A percentile compares a stretch with the other conserved stretches of the same genome.
These are phyloP conservation scores for Apodospora peruviana DNA, from an alignment of 495 filamentous ascomycete species.

Conservation along the genomic window DNA sequence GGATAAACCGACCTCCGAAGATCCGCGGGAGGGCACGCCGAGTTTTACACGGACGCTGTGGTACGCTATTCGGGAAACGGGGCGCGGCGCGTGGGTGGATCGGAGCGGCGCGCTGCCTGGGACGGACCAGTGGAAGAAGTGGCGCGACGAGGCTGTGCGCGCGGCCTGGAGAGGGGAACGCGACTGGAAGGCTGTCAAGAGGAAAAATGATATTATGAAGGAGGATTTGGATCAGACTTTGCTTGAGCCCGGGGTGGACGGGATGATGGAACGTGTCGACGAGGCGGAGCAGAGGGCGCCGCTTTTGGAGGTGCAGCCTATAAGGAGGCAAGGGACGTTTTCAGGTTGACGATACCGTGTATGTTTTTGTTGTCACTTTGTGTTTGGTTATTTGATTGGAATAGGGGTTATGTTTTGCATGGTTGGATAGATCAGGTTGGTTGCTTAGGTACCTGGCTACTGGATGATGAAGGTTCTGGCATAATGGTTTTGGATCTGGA, in stretches of 20 bases:
- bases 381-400: background rate
- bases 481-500: too few species aligned
- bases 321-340: background rate
- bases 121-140: constrained; percentile 46
- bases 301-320: constrained; percentile 13
- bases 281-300: constrained; percentile 17
- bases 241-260: background rate
- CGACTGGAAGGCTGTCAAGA: constrained; percentile 43
- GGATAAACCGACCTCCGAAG: constrained; percentile 15
- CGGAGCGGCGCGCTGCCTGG: constrained; percentile 41
- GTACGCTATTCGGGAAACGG: constrained; percentile 50
- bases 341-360: too few species aligned
- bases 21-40: constrained; percentile 28
- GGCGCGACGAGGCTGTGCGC: constrained; percentile 44
- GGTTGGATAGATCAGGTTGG: too few species aligned
- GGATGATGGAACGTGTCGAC: background rate
- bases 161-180: constrained; percentile 26
- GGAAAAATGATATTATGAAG: constrained; percentile 45
- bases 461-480: too few species aligned
- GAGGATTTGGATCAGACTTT: constrained; percentile 13
- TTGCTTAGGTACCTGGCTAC: too few species aligned
- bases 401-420: too few species aligned
- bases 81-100: constrained; percentile 43
- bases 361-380: background rate
- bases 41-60: constrained; percentile 52